These are phyloP conservation scores for Moricandia moricandioides DNA, from an alignment of 345 rosid genomes.

Conservation along the genomic window DNA sequence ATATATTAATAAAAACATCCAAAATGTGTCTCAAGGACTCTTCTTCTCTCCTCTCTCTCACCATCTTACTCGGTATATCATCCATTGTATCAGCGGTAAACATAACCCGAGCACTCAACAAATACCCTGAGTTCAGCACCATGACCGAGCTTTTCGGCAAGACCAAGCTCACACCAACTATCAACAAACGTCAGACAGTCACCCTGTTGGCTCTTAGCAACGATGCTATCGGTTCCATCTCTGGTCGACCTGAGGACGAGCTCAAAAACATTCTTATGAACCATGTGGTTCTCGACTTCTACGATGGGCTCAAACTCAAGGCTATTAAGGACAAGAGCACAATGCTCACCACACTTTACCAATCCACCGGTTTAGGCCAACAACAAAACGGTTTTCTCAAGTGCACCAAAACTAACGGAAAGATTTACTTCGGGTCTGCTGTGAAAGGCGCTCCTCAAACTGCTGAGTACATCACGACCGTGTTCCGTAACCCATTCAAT, in stretches of 20 bases:
- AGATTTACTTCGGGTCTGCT: constrained; percentile 55
- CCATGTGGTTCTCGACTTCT: constrained; percentile 65
- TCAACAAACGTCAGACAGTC: constrained; percentile 47
- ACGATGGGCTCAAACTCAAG: constrained; percentile 37
- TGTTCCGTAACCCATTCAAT: constrained; percentile 57
- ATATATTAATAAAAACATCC: not conserved
- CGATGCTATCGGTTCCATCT: constrained; percentile 40
- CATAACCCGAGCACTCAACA: constrained; percentile 43
- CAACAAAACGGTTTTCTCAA: constrained; percentile 61
- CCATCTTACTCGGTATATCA: constrained; percentile 31
- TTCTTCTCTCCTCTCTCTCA: constrained; percentile 29
- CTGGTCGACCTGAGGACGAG: constrained; percentile 40
- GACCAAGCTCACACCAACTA: constrained; percentile 36
- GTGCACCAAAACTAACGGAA: constrained; percentile 37
- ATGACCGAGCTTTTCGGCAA: constrained; percentile 39
- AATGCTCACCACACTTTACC: constrained; percentile 59
- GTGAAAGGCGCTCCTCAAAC: constrained; percentile 43
- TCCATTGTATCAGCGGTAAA: constrained; percentile 41
- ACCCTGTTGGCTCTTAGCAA: constrained; percentile 57
- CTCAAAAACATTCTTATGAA: constrained; percentile 44
- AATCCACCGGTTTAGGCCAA: constrained; percentile 53
- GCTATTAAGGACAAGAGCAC: constrained; percentile 40
- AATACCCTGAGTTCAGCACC: constrained; percentile 45
- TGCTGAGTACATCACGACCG: constrained; percentile 45
- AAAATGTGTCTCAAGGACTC: constrained; percentile 41